Conservation (phyloP, 306 rosid genomes). For the Rubus parviflorus region DNA sequence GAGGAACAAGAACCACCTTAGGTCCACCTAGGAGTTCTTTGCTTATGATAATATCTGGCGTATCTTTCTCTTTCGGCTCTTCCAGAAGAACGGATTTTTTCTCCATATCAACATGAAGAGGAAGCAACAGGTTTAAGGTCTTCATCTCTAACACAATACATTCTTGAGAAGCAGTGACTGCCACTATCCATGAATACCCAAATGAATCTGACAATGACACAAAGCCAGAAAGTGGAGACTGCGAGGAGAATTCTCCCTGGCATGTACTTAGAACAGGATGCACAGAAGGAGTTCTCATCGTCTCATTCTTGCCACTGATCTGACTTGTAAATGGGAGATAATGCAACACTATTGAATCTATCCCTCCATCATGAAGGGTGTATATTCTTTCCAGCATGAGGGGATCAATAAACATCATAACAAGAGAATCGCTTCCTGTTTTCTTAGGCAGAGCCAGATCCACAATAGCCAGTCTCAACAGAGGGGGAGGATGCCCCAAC, state of each 20-base stretch:
- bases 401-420: constrained; percentile 69
- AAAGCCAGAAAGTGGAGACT: constrained; percentile 70
- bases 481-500: constrained; percentile 80
- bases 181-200: constrained; percentile 95
- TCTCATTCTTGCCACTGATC: constrained; percentile 63
- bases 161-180: constrained; percentile 64
- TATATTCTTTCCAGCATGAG: constrained; percentile 83
- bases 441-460: constrained; percentile 81
- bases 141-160: constrained; percentile 87
- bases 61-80: constrained; percentile 51
- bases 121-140: constrained; percentile 73
- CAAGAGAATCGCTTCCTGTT: constrained; percentile 51
- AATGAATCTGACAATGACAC: constrained; percentile 89
- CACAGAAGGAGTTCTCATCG: constrained; percentile 84
- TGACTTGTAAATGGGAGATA: constrained; percentile 96
- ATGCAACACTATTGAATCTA: constrained; percentile 91
- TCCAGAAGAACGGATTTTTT: constrained; percentile 31
- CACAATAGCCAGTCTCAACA: constrained; percentile 83
- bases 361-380: constrained; percentile 86
- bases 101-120: constrained; percentile 58
- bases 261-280: constrained; percentile 85
- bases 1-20: constrained; percentile 76
- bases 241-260: constrained; percentile 64
- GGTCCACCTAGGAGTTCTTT: constrained; percentile 87
- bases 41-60: constrained; percentile 67